A percentile compares a stretch with the other conserved stretches of the same genome.
Evolutionary conservation across 495 filamentous ascomycete genomes (phyloP).

Genomic region (Penicillium psychrofluorescens): DNA sequence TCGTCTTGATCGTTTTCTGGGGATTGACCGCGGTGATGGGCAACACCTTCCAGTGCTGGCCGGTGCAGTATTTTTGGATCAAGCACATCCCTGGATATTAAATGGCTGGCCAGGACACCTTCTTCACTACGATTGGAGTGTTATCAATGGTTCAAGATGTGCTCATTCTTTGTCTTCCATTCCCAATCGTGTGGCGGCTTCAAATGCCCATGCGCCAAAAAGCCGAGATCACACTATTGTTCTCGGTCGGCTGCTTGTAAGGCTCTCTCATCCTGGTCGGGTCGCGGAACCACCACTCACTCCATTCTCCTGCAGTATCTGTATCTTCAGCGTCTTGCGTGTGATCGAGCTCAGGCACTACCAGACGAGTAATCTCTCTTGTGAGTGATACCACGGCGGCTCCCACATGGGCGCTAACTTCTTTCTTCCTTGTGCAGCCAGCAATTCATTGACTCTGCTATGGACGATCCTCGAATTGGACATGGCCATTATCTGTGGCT

Average conservation of each 20-base stretch:
- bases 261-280: background rate
- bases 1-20: conserved; percentile 16
- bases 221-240: conserved; percentile 21
- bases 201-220: conserved; percentile 20
- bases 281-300: background rate
- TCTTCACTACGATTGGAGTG: conserved; percentile 13
- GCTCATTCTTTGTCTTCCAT: conserved; percentile 20
- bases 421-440: background rate
- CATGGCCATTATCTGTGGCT: conserved; percentile 43
- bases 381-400: conserved; percentile 3
- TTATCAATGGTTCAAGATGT: conserved; percentile 19
- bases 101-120: conserved; percentile 11
- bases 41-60: conserved; percentile 26
- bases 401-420: background rate
- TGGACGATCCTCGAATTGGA: conserved; percentile 48
- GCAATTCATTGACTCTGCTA: conserved; percentile 29
- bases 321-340: conserved; percentile 19
- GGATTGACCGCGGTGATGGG: conserved; percentile 15
- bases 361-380: conserved; percentile 10
- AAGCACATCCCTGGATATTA: conserved; percentile 20
- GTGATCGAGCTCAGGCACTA: conserved; percentile 14
- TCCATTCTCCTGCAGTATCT: conserved; percentile 10
- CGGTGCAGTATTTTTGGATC: conserved; percentile 24
- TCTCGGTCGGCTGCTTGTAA: conserved; percentile 22
- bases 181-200: conserved; percentile 28